phyloP scores from a whole-genome alignment of 83 land plant genomes.

The Isoetes engelmannii region DNA sequence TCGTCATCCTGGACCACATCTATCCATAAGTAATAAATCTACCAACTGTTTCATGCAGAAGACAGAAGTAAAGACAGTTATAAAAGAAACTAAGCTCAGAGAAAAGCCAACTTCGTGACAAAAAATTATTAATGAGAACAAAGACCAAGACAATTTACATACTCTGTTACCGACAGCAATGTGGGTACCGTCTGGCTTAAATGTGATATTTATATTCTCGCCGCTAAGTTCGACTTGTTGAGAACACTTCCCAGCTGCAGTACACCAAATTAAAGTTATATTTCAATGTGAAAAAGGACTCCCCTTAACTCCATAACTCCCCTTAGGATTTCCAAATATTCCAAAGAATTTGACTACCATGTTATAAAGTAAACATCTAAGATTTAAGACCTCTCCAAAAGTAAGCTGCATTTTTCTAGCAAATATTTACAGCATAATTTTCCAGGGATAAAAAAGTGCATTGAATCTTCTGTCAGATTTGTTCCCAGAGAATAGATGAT shows the following conservation, averaged over 20 bases:
- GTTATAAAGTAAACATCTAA: too few relatives aligned
- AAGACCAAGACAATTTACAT: constrained; percentile 4
- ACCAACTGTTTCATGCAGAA: neutral
- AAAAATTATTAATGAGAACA: neutral
- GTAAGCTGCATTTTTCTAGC: neutral
- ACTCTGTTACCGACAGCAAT: constrained; percentile 98
- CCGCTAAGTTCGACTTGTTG: constrained; percentile 96
- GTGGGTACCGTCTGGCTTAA: constrained; percentile 89
- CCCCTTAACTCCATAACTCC: too few relatives aligned
- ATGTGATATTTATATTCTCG: constrained; percentile 93
- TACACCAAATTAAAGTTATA: neutral
- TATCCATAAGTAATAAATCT: neutral
- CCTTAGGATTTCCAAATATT: too few relatives aligned
- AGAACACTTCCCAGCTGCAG: constrained; percentile 92
- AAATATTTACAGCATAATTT: neutral
- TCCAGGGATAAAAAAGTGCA: neutral
- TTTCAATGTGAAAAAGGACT: neutral
- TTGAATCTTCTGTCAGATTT: too few relatives aligned
- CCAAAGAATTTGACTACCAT: too few relatives aligned
- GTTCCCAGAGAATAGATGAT: too few relatives aligned
- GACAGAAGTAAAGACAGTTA: neutral
- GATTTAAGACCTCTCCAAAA: neutral
- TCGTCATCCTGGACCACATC: constrained; percentile 66
- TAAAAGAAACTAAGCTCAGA: neutral
- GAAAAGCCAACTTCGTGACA: neutral